phyloP scores from a whole-genome alignment of 352 stramenopile species.

The Phytophthora ohioensis region DNA sequence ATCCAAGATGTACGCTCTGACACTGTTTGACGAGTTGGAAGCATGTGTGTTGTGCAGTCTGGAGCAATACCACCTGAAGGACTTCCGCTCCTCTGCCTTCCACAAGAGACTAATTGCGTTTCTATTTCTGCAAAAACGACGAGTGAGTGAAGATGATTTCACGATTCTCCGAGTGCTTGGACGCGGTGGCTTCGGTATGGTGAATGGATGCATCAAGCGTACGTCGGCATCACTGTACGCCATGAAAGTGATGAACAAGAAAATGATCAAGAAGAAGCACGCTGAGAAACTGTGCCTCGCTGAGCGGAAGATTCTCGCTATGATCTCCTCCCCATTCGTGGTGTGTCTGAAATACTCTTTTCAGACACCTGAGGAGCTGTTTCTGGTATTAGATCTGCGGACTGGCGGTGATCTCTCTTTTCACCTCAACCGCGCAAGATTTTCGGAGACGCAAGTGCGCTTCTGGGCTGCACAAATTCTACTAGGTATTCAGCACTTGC shows the following conservation, averaged over 20 bases:
- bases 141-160: slow-evolving; percentile 96
- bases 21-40: slow-evolving; percentile 81
- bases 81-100: slow-evolving; percentile 84
- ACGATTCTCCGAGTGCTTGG: slow-evolving; percentile 96
- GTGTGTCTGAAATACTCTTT: slow-evolving; percentile 97
- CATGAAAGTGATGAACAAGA: slow-evolving; percentile 92
- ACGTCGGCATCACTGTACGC: slow-evolving; percentile 86
- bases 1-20: slow-evolving; percentile 28
- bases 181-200: slow-evolving; percentile 96
- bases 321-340: slow-evolving; percentile 92
- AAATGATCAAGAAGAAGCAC: slow-evolving; percentile 94
- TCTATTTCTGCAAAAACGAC: slow-evolving; percentile 90
- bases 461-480: slow-evolving; percentile 88
- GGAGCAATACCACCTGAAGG: slow-evolving; percentile 69
- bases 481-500: slow-evolving; percentile 82
- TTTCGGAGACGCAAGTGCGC: slow-evolving; percentile 75
- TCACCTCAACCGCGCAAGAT: slow-evolving; percentile 75
- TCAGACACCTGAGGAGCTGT: slow-evolving; percentile 95
- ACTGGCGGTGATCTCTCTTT: slow-evolving; percentile 96
- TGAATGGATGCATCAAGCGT: slow-evolving; percentile 97
- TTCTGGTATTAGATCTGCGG: slow-evolving; percentile 97
- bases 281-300: slow-evolving; percentile 79
- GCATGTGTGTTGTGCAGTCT: slow-evolving; percentile 75
- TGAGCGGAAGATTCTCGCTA: slow-evolving; percentile 79
- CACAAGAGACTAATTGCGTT: slow-evolving; percentile 91